These are phyloP conservation scores for Pseudogymnoascus sp. DNA, from an alignment of 2,329 filamentous ascomycete genomes.

Conservation along the genomic window DNA sequence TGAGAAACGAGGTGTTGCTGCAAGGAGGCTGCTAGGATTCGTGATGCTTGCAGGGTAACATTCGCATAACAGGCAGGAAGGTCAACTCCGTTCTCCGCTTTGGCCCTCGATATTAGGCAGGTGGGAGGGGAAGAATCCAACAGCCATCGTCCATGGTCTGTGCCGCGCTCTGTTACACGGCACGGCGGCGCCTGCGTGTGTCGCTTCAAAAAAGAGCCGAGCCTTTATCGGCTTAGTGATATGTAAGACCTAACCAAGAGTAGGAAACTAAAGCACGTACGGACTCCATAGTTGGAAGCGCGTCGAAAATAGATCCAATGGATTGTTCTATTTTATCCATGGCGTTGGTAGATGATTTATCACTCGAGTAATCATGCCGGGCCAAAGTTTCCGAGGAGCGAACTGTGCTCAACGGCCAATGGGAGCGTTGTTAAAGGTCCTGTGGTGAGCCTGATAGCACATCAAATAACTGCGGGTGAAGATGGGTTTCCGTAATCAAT, in stretches of 20 bases:
- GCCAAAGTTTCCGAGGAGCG: neutral
- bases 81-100: neutral
- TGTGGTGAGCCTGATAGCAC: neutral
- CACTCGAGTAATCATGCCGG: neutral
- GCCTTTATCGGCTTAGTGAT: neutral
- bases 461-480: neutral
- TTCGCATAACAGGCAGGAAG: neutral
- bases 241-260: slow-evolving; percentile 1
- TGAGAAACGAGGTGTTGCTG: neutral
- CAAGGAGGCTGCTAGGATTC: neutral
- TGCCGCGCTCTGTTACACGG: slow-evolving; percentile 2
- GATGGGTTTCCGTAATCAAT: neutral
- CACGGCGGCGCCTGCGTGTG: neutral
- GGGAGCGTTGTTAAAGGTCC: neutral
- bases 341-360: neutral
- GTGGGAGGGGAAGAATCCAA: neutral
- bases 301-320: neutral
- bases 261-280: neutral
- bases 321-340: neutral
- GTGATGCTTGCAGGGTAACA: neutral
- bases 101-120: slow-evolving; percentile 6
- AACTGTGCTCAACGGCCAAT: neutral
- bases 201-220: slow-evolving; percentile 2
- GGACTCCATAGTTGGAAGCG: neutral
- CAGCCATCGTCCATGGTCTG: neutral